Percentiles rank a stretch among this genome's conserved stretches.
Evolutionary conservation across 192 early-diverging fungal genomes (phyloP).

Genomic region (Lobosporangium transversale): DNA sequence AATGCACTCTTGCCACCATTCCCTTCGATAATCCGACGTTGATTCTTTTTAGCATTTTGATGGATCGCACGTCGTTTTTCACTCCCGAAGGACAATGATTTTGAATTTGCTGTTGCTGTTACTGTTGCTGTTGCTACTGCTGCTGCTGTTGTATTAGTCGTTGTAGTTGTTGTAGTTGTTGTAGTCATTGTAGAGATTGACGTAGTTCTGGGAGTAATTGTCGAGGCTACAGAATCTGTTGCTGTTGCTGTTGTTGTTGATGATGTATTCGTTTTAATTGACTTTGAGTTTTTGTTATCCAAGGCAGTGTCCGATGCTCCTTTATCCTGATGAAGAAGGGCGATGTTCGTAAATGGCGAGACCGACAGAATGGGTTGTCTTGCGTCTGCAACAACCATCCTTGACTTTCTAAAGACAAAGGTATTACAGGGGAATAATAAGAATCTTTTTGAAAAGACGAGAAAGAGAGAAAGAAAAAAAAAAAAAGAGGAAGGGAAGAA

Average conservation of each 20-base stretch:
- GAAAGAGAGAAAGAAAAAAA: neutral
- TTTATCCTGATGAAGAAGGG: slow-evolving; percentile 18
- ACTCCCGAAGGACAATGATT: neutral
- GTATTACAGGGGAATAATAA: neutral
- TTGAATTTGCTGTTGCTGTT: neutral
- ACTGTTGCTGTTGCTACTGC: neutral
- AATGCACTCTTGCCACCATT: slow-evolving; percentile 19
- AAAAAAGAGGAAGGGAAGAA: neutral
- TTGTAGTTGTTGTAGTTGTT: neutral
- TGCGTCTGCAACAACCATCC: slow-evolving; percentile 25
- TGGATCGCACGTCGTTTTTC: neutral
- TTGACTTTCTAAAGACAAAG: neutral
- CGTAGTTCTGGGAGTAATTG: neutral
- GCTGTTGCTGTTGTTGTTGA: slow-evolving; percentile 3
- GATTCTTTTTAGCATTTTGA: neutral
- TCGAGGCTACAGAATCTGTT: neutral
- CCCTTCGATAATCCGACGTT: neutral
- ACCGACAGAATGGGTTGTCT: slow-evolving; percentile 23
- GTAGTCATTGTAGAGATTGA: neutral
- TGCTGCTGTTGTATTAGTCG: neutral
- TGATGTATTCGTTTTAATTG: too few species aligned
- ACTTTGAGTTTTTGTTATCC: too few species aligned
- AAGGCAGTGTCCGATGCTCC: too few species aligned
- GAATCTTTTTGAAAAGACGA: neutral
- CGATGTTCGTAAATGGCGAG: slow-evolving; percentile 19